Conservation (phyloP, 2,329 filamentous ascomycete species). For the Pseudocercospora pini-densiflorae region DNA sequence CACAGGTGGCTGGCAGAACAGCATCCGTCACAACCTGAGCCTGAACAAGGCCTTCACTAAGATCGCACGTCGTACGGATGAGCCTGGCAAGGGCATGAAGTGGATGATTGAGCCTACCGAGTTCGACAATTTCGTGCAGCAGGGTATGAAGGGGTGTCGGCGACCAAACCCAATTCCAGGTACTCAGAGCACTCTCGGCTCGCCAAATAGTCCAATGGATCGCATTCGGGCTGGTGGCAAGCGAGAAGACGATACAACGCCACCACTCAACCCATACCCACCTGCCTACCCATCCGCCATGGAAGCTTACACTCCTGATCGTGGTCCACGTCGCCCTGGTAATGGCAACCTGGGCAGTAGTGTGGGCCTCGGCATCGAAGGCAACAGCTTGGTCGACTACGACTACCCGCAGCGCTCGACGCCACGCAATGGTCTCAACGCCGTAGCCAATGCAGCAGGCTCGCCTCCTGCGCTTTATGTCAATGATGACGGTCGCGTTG, state of each 20-base stretch:
- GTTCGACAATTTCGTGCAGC: conserved; percentile 85
- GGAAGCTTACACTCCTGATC: conserved; percentile 60
- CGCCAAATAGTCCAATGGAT: conserved; percentile 62
- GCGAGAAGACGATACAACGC: conserved; percentile 45
- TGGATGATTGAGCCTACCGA: conserved; percentile 90
- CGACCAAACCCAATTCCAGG: conserved; percentile 41
- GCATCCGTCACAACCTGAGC: conserved; percentile 94
- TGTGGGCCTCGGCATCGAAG: conserved; percentile 39
- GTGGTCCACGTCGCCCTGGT: conserved; percentile 50
- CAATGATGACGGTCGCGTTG: conserved; percentile 42
- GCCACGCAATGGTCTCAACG: conserved; percentile 42
- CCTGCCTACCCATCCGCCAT: conserved; percentile 53
- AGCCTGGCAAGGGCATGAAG: conserved; percentile 98
- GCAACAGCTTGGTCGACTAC: conserved; percentile 33
- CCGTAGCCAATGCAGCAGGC: conserved; percentile 42
- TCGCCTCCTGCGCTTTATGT: conserved; percentile 45
- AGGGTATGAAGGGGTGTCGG: conserved; percentile 54
- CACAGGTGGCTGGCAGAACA: conserved; percentile 95
- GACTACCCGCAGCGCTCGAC: conserved; percentile 38
- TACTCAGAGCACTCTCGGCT: conserved; percentile 41
- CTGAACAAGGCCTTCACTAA: conserved; percentile 95
- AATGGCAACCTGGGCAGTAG: conserved; percentile 30
- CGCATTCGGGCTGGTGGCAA: conserved; percentile 52
- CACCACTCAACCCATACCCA: conserved; percentile 46
- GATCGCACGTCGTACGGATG: conserved; percentile 86